Evolutionary conservation across 495 filamentous ascomycete genomes (phyloP).

Genomic region (Niebla homalea): DNA sequence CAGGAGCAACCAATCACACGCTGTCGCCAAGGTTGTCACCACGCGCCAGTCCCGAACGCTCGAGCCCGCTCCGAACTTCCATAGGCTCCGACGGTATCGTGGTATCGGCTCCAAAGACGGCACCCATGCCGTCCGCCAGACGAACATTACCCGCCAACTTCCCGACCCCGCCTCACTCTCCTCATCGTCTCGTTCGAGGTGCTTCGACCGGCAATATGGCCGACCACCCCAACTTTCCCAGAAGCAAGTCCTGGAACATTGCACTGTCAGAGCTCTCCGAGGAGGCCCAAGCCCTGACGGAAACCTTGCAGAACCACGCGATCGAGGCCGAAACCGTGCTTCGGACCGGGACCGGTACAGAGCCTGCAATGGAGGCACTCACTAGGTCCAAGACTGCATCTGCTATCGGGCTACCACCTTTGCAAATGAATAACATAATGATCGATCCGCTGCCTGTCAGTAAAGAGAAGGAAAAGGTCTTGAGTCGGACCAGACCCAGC

Average conservation of each 20-base stretch:
- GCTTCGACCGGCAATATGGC: conserved; percentile 28
- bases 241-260: conserved; percentile 77
- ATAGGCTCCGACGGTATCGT: neutral
- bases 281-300: conserved; percentile 78
- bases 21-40: conserved; percentile 38
- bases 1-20: conserved; percentile 26
- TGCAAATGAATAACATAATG: conserved; percentile 81
- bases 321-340: conserved; percentile 47
- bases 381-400: conserved; percentile 32
- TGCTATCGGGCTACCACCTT: conserved; percentile 56
- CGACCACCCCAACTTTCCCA: conserved; percentile 22
- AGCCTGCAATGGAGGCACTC: conserved; percentile 26
- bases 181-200: conserved; percentile 21
- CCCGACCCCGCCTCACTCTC: conserved; percentile 6
- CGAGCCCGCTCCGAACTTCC: conserved; percentile 19
- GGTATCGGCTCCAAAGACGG: conserved; percentile 7
- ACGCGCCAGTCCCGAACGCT: conserved; percentile 41
- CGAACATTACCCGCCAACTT: conserved; percentile 13
- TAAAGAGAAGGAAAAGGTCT: conserved; percentile 88
- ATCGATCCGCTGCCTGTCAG: conserved; percentile 92
- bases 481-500: conserved; percentile 80
- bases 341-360: conserved; percentile 35
- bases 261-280: conserved; percentile 67
- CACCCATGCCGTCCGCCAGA: conserved; percentile 20
- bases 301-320: conserved; percentile 77